phyloP scores from a whole-genome alignment of 768 basidiomycete genomes.

The Cyathus striatus region DNA sequence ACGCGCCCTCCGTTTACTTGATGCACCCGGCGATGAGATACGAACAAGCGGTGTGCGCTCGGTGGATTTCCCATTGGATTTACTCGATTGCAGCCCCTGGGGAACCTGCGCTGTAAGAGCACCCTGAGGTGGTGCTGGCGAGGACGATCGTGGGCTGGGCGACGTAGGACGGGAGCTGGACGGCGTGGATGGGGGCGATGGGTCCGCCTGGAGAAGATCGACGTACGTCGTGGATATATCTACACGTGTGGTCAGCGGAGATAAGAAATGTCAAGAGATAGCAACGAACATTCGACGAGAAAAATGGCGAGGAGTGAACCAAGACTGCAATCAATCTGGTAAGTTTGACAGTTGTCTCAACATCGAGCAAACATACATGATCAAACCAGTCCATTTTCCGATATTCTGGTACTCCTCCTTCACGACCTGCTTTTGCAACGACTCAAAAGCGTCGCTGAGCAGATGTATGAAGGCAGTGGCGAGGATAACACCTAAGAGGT shows the following conservation, averaged over 20 bases:
- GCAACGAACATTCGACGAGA: constrained; percentile 67
- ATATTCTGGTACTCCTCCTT: constrained; percentile 40
- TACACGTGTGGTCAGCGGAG: constrained; percentile 22
- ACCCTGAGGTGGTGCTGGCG: constrained; percentile 13
- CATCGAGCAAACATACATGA: constrained; percentile 49
- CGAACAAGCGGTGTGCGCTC: no score
- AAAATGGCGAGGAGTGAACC: constrained; percentile 68
- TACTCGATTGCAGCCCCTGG: not conserved
- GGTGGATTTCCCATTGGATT: not conserved
- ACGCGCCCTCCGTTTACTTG: no score
- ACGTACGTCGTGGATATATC: constrained; percentile 76
- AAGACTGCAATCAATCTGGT: constrained; percentile 33
- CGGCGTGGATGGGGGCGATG: constrained; percentile 44
- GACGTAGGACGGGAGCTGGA: constrained; percentile 14
- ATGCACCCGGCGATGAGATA: no score
- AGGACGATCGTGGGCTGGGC: constrained; percentile 8
- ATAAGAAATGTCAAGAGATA: not conserved
- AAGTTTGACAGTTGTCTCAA: not conserved
- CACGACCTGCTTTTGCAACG: constrained; percentile 43
- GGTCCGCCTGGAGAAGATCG: constrained; percentile 59
- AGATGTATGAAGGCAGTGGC: constrained; percentile 83
- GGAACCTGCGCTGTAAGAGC: not conserved
- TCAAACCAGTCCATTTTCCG: constrained; percentile 59
- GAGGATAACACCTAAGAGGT: constrained; percentile 75
- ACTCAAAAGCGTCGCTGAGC: constrained; percentile 69